Conservation (phyloP, 176 grass and related monocot genomes). For the Panicum miliaceum region DNA sequence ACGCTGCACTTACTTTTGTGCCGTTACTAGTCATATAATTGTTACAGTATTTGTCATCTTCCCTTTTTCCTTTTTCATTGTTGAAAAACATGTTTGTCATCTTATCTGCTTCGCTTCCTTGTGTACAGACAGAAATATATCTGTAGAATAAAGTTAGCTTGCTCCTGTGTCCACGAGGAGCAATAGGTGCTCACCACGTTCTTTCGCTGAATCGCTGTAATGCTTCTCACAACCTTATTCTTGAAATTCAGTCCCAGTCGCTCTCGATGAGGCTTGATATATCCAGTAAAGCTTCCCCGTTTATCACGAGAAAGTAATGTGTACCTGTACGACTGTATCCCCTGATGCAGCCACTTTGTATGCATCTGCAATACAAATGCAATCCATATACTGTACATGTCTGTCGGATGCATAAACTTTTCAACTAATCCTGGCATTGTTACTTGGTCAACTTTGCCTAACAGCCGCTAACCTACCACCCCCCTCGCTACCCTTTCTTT, state of each 20-base stretch:
- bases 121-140: constrained; percentile 32
- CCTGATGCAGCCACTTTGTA: constrained; percentile 26
- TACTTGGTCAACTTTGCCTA: constrained; percentile 35
- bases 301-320: constrained; percentile 42
- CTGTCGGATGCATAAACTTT: neutral
- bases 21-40: neutral
- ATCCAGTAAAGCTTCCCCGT: neutral
- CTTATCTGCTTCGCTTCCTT: neutral
- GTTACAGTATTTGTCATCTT: neutral
- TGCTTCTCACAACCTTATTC: neutral
- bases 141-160: neutral
- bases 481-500: neutral
- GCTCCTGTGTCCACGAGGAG: constrained; percentile 6
- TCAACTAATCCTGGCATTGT: neutral
- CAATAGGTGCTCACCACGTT: constrained; percentile 15
- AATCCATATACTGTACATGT: neutral
- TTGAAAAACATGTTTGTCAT: neutral
- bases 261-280: neutral
- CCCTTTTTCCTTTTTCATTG: too few species aligned
- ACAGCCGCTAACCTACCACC: constrained; percentile 21
- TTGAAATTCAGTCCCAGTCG: constrained; percentile 21
- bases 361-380: neutral
- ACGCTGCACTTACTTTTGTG: neutral
- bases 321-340: neutral
- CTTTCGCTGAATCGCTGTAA: neutral